phyloP scores from a whole-genome alignment of 805 yeast genomes.

The Isabelozyma heimii region DNA sequence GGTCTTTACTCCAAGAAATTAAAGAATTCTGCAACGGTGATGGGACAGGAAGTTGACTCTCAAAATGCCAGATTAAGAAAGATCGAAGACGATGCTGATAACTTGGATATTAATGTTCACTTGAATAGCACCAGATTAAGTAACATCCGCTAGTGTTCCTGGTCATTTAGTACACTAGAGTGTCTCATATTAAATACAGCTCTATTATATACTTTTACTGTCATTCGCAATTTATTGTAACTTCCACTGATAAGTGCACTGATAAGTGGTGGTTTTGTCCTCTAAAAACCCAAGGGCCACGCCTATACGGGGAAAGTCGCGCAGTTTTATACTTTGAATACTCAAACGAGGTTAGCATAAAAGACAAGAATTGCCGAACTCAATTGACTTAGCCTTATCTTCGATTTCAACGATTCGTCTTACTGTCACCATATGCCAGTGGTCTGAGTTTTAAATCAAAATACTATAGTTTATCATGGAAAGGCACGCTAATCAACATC shows the following conservation, averaged over 20 bases:
- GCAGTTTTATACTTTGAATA: not conserved
- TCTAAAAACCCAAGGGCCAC: not conserved
- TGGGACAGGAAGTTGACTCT: conserved; percentile 72
- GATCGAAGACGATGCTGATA: conserved; percentile 82
- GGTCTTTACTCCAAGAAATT: conserved; percentile 65
- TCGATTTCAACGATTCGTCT: too few species aligned
- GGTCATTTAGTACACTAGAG: not conserved
- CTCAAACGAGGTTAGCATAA: too few species aligned
- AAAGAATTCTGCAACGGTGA: conserved; percentile 66
- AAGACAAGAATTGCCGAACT: not conserved
- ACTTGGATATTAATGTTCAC: conserved; percentile 79
- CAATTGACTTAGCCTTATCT: not conserved
- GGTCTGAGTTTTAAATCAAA: not conserved
- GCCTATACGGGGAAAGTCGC: not conserved
- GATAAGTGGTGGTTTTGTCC: too few species aligned
- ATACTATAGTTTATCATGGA: not conserved
- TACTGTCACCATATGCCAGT: not conserved
- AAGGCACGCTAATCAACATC: conserved; percentile 6
- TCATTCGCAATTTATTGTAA: not conserved
- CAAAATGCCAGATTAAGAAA: conserved; percentile 74
- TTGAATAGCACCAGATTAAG: conserved; percentile 69
- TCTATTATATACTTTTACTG: not conserved
- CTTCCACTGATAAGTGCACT: not conserved
- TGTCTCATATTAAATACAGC: not conserved
- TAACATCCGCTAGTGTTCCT: conserved; percentile 40